Evolutionary conservation across 176 grass and related monocot species (phyloP).

Genomic region (Ensete glaucum): DNA sequence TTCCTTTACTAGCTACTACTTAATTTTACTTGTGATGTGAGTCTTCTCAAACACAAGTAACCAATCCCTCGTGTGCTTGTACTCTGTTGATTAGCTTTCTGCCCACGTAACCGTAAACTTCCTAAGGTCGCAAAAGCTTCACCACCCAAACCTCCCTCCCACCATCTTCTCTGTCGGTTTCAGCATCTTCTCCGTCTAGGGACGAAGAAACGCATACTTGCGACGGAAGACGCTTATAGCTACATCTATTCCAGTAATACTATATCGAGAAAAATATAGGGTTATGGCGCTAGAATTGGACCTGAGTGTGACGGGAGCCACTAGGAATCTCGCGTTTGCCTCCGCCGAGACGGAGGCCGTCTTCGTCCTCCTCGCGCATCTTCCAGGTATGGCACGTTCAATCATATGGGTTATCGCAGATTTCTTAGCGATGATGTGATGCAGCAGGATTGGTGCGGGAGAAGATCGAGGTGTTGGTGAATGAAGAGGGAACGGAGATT

Average conservation of each 20-base stretch:
- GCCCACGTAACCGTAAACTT: background rate
- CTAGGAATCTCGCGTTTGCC: conserved; percentile 38
- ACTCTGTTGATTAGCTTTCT: background rate
- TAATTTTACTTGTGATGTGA: no score
- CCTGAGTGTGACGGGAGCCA: conserved; percentile 24
- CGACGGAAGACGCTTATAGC: background rate
- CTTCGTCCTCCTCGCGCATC: conserved; percentile 60
- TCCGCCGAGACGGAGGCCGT: conserved; percentile 50
- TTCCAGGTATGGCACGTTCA: conserved; percentile 42
- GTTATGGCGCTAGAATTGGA: conserved; percentile 63
- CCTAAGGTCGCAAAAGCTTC: background rate
- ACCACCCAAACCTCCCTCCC: background rate
- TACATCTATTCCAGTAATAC: no score
- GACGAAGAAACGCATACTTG: conserved; percentile 2
- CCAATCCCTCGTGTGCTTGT: no score
- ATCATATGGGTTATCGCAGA: background rate
- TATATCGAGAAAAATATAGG: background rate
- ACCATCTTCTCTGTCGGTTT: background rate
- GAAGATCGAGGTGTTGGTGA: conserved; percentile 48
- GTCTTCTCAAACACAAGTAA: no score
- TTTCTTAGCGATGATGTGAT: background rate
- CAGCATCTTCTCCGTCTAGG: background rate
- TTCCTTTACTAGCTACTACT: no score
- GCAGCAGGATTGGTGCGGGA: conserved; percentile 49
- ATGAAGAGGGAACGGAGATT: conserved; percentile 39